Percentiles rank a stretch among this genome's conserved stretches.
phyloP scores from a whole-genome alignment of 1,139 yeast genomes.

The Protomyces inundatus region DNA sequence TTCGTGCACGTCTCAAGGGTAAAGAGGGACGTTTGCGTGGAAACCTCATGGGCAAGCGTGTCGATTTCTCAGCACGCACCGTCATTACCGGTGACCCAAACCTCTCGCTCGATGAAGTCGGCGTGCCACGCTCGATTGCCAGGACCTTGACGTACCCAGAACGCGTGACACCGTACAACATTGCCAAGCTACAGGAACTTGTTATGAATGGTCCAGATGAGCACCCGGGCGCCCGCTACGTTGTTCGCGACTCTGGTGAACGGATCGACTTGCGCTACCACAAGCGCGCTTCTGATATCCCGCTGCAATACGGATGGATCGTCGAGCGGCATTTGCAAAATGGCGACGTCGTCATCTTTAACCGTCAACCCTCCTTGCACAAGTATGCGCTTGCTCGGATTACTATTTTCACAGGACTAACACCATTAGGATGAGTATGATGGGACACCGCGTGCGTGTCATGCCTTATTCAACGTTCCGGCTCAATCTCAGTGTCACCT shows the following conservation, averaged over 20 bases:
- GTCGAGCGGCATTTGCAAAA: slow-evolving; percentile 98
- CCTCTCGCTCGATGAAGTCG: slow-evolving; percentile 93
- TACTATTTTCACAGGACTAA: neutral
- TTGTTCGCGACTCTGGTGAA: slow-evolving; percentile 96
- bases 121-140: slow-evolving; percentile 96
- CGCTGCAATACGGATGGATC: slow-evolving; percentile 97
- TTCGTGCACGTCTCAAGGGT: slow-evolving; percentile 98
- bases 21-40: slow-evolving; percentile 99
- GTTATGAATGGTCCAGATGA: slow-evolving; percentile 98
- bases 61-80: slow-evolving; percentile 97
- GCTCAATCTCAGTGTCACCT: slow-evolving; percentile 89
- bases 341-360: slow-evolving; percentile 92
- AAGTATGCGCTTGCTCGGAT: slow-evolving; percentile 42
- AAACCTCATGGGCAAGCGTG: slow-evolving; percentile 99
- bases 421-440: slow-evolving; percentile 73
- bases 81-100: slow-evolving; percentile 99
- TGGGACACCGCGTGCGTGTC: slow-evolving; percentile 99
- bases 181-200: slow-evolving; percentile 81
- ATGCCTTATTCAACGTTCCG: slow-evolving; percentile 99
- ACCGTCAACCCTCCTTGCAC: slow-evolving; percentile 98
- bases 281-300: slow-evolving; percentile 97
- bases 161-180: slow-evolving; percentile 94
- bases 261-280: slow-evolving; percentile 95
- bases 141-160: slow-evolving; percentile 94
- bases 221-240: slow-evolving; percentile 99